Base-by-base conservation (phyloP, 192 early-diverging fungal genomes). In the Diversispora epigaea region DNA sequence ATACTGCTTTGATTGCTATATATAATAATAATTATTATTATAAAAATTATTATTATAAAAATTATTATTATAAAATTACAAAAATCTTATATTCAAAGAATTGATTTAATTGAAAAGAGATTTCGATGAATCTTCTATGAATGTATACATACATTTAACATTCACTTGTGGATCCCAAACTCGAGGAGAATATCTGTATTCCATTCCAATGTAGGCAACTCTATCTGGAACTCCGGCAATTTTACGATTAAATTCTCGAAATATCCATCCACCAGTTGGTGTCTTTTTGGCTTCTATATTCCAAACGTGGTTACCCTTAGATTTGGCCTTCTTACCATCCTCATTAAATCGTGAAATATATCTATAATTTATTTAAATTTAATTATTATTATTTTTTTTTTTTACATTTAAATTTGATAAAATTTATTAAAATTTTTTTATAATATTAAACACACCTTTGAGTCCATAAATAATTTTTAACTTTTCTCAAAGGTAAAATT, bases 341-440 rank as follows among this genome's bases (percentile, higher is more conserved):
- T 92, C 92, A 77, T 92, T 93, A 83, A 91, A 93, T 56, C 92
- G 85, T 44, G 86, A 89, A 66, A 93, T 93, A 79, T 91, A 93
- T 46, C 80, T 80, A 19, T 62, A 77, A 19, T 21, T 4, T 6
- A 4, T 11, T 4, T 43, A 40, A 65, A 43, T 32, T 19, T 43
- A n/a, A n/a, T n/a, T n/a, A n/a, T n/a, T n/a, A n/a, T n/a, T n/a
- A n/a, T n/a, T n/a, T n/a, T n/a, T n/a, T n/a, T n/a, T n/a, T n/a
- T n/a, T 4, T 21, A 50, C 21, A 12, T 54, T 17, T 41, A 70
- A 19, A 50, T 50, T 12, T 15, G 25, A 14, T 40, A 15, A 63
- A 15, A 63, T 14, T 40, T 17, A 4, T 39, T 15, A 15, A 39
- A 6, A 40, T 17, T 15, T 40, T 6, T 6, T 55, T 6, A 2